Base-by-base conservation (phyloP, 164 flowering plant genomes). In the Sedum album region DNA sequence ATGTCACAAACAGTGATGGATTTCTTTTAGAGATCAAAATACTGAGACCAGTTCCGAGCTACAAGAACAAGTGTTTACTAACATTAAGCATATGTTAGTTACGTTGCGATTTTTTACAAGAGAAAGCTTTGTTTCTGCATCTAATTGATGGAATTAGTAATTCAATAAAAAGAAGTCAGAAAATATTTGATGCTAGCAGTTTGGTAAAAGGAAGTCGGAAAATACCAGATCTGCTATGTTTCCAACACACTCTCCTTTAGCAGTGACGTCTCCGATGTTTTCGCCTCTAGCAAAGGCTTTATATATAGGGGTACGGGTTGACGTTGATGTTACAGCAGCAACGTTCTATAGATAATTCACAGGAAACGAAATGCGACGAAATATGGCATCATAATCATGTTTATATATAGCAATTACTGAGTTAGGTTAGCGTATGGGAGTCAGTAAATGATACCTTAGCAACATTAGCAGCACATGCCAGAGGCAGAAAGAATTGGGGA, bases 271-370 rank as follows among this genome's bases (percentile, higher is more conserved):
- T 44, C 99, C 99, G 68, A 95, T 90, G 74, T 95, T 95, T 75
- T 95, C 99, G 69, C 99, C 99, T 79, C 76, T 90, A 25, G 99
- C 99, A 85, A 95, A 95, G 65, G 99, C 99, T 81, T 95, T 95
- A 79, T 95, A 95, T 57, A 95, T 95, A 69, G 99, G 99, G 31
- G 97, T 86, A 39, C 99, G 93, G 60, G 99, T 95, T 70, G 99
- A 92, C 69, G 99, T 95, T 71, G 99, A 91, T 68, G 99, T 89
- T 36, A 95, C 99, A 68, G 99, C 97, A 74, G 80, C 91, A 71
- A 95, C 97, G 84, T 95, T 95, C 99, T 95, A 65, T 33, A 70
- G 68, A 57, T 6, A 69, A 74, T 51, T 4, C 60, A 71, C 65
- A 23, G 64, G 57, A 42, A 44, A 20, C 6, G 25, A 23, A 57